Conservation (phyloP, 179 eudicot genomes). For the Gypsophila paniculata region DNA sequence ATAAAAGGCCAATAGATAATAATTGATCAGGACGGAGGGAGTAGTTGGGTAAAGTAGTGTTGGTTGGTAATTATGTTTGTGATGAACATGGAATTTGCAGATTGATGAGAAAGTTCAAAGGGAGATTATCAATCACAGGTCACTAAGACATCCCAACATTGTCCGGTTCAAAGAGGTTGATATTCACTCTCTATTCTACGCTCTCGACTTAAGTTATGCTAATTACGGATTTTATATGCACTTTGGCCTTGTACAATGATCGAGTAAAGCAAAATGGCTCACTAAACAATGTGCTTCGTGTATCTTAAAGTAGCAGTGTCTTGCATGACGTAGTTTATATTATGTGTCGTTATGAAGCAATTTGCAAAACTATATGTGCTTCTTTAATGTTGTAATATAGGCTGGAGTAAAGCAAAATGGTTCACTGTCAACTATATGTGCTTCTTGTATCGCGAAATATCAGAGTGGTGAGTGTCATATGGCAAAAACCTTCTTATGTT, state of each 20-base stretch:
- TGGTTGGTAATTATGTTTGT: no score
- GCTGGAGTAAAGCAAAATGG: no score
- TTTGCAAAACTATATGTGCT: background rate
- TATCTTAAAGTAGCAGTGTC: no score
- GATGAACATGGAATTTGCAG: slow-evolving; percentile 15
- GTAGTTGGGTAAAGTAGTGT: no score
- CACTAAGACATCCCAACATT: slow-evolving; percentile 43
- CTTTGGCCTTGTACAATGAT: background rate
- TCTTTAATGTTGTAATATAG: no score
- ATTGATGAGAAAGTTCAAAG: slow-evolving; percentile 47
- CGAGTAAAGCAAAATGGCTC: background rate
- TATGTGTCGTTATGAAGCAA: no score
- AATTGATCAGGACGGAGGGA: no score
- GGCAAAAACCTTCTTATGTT: background rate
- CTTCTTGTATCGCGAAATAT: no score
- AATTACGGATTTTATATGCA: background rate
- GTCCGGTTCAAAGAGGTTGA: slow-evolving; percentile 43
- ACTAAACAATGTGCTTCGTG: background rate
- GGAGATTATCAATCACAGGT: slow-evolving; percentile 40
- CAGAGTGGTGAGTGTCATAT: no score
- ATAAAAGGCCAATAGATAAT: no score
- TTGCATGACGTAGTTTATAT: no score
- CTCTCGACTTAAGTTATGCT: background rate
- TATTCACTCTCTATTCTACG: background rate
- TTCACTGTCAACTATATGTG: no score